Evolutionary conservation across 305 asterid species (phyloP), one percentile per base, ranked within the genome.

Genomic region (Rubia balearica): DNA sequence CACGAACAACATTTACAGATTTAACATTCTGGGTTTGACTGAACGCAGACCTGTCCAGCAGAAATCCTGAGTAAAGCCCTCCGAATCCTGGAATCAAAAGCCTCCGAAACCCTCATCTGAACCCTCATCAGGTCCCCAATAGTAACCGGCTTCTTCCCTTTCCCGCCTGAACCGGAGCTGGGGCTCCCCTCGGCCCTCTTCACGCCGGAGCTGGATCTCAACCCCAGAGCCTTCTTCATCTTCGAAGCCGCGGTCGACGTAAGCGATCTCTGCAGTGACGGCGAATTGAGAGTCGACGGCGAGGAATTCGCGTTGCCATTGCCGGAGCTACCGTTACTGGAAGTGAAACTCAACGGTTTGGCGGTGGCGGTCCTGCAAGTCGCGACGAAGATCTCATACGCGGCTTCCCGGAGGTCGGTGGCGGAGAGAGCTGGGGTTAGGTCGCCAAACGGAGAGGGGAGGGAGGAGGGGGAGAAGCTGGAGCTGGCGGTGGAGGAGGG

Each of bases 181-280:
- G 83, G 81, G 77, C 81, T 84, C 8, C 76, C 74, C 73, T 83
- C 86, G 3, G 74, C 68, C 65, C 43, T 77, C 73, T 71, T 90
- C 62, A 84, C 72, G 24, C 63, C 80, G 8, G 90, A 80, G 77
- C 77, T 80, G 75, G 98, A 93, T 90, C 91, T 87, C 81, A 93
- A 75, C 65, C 97, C 97, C 86, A 93, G 63, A 3, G 98, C 97
- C 84, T 90, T 93, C 85, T 93, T 93, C 98, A 93, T 93, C 85
- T 93, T 90, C 19, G 96, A 89, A 6, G 97, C 96, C 55, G 97
- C 96, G 5, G 97, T 83, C 24, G 96, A 89, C 33, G 97, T 90
- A 77, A 90, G 72, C 7, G 98, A 93, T 84, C 95, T 79, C 85
- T 89, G 93, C 77, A 84, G 60, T 38, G 81, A 75, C 14, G 85